Conservation (phyloP, 306 rosid species). For the Cicer judaicum region DNA sequence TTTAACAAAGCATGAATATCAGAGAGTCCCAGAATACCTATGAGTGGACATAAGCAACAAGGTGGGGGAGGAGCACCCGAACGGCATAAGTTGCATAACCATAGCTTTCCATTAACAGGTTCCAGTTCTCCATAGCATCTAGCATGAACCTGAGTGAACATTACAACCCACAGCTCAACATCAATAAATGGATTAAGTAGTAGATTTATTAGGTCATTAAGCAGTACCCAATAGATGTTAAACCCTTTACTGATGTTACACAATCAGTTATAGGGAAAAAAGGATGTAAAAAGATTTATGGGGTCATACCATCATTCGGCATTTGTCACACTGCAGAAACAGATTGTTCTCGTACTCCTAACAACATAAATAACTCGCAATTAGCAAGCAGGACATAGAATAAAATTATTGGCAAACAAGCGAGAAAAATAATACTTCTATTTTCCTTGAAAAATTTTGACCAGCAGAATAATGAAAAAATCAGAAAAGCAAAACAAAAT, state of each 20-base stretch:
- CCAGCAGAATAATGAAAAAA: slow-evolving; percentile 2
- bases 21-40: slow-evolving; percentile 62
- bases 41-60: slow-evolving; percentile 95
- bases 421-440: slow-evolving; percentile 23
- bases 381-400: slow-evolving; percentile 45
- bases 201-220: slow-evolving; percentile 25
- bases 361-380: slow-evolving; percentile 42
- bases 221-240: slow-evolving; percentile 10
- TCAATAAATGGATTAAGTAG: slow-evolving; percentile 37
- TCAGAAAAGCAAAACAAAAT: slow-evolving; percentile 6
- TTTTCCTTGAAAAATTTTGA: slow-evolving; percentile 26
- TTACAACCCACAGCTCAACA: slow-evolving; percentile 31
- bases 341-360: slow-evolving; percentile 96
- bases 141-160: slow-evolving; percentile 77
- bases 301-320: slow-evolving; percentile 95
- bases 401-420: slow-evolving; percentile 8
- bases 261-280: slow-evolving; percentile 2
- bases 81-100: slow-evolving; percentile 97
- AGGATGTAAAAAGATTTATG: neutral
- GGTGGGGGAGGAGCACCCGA: slow-evolving; percentile 87
- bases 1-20: slow-evolving; percentile 32
- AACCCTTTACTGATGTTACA: neutral
- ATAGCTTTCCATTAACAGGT: slow-evolving; percentile 86
- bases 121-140: slow-evolving; percentile 96
- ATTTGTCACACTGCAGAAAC: slow-evolving; percentile 97